These are phyloP conservation scores for Monoraphidium neglectum DNA, from an alignment of 139 green algal genomes.

Conservation along the genomic window DNA sequence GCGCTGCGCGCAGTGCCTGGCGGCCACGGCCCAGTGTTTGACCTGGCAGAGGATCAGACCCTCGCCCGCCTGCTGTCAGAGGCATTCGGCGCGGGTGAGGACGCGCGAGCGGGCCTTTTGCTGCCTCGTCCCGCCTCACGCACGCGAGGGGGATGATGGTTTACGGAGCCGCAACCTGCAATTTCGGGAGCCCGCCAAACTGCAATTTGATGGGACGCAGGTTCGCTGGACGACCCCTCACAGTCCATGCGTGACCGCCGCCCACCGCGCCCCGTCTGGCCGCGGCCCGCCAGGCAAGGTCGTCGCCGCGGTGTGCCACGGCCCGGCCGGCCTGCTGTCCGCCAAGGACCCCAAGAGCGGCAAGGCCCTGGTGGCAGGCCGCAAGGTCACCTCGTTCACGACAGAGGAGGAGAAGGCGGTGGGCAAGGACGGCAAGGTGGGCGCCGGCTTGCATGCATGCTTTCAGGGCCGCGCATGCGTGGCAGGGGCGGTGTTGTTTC, in stretches of 20 bases:
- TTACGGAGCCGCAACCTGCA: no score
- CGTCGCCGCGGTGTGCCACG: constrained; percentile 45
- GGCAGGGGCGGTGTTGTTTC: background rate
- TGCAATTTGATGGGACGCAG: no score
- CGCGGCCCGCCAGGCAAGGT: constrained; percentile 43
- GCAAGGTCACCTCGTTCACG: constrained; percentile 41
- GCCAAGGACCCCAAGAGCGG: constrained; percentile 28
- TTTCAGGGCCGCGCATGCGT: no score
- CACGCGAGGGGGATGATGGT: no score
- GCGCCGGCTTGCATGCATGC: no score
- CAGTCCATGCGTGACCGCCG: no score
- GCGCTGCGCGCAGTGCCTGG: constrained; percentile 20
- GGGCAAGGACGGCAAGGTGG: constrained; percentile 28
- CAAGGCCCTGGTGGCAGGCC: constrained; percentile 33
- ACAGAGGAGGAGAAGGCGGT: constrained; percentile 35
- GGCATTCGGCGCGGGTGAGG: constrained; percentile 21
- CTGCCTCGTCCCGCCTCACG: no score
- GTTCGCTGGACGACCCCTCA: no score
- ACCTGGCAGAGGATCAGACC: constrained; percentile 23
- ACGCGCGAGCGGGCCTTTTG: background rate
- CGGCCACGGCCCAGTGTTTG: constrained; percentile 40
- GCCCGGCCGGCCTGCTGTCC: constrained; percentile 40
- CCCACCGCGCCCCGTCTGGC: no score
- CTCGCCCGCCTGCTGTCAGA: constrained; percentile 25
- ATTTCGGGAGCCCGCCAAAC: no score